Conservation (phyloP, 805 yeast species). For the Tetrapisispora phaffii region DNA sequence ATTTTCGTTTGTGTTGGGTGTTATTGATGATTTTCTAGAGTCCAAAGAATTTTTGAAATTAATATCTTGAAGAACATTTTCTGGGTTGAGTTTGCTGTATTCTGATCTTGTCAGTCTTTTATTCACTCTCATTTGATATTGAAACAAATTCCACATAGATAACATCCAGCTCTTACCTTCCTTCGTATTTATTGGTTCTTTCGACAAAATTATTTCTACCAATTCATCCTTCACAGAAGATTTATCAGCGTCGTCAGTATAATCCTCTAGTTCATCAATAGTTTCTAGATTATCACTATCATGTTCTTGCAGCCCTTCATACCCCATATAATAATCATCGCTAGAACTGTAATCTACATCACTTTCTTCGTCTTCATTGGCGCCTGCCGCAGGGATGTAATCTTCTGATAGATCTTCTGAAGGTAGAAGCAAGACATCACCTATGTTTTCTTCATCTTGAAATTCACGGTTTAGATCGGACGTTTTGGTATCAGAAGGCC, state of each 20-base stretch:
- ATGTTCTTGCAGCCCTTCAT: neutral
- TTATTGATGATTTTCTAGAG: conserved; percentile 4
- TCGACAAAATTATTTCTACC: neutral
- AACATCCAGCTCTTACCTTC: conserved; percentile 19
- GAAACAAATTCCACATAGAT: conserved; percentile 24
- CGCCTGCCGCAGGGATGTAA: conserved; percentile 10
- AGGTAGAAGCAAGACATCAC: conserved; percentile 8
- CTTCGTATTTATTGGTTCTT: neutral
- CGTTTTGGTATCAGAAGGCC: neutral
- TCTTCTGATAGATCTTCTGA: conserved; percentile 26
- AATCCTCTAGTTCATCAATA: neutral
- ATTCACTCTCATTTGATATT: conserved; percentile 17
- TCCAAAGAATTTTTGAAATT: conserved; percentile 16
- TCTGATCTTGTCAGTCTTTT: conserved; percentile 29
- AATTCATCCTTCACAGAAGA: conserved; percentile 4
- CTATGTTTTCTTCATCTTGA: conserved; percentile 13
- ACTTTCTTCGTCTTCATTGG: neutral
- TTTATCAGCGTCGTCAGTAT: neutral
- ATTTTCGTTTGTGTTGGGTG: neutral
- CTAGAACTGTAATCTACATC: neutral
- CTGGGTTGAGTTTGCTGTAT: conserved; percentile 25
- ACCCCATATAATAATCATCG: conserved; percentile 9
- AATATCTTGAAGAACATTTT: conserved; percentile 24
- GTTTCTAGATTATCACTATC: neutral
- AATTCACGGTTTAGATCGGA: conserved; percentile 2